Base-by-base conservation (phyloP, 139 green algal genomes). In the Pedinophyceae sp. region DNA sequence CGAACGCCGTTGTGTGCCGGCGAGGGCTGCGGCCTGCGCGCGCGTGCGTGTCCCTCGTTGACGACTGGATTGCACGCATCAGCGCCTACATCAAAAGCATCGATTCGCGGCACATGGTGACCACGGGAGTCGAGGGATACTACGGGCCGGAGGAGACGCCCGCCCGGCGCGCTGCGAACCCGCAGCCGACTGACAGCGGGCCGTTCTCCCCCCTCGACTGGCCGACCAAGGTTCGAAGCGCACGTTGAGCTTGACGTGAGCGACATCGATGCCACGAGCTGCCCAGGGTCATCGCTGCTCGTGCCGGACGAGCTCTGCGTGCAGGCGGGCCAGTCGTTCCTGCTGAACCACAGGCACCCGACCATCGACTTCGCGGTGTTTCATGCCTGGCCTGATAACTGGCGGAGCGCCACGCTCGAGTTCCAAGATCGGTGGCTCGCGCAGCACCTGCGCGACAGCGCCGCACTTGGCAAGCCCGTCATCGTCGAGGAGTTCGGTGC, bases 301-400 rank as follows among this genome's bases (percentile, higher is more conserved):
- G n/a, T 43, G 34, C 10, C 34, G 34, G 13, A 43, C 34, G 34
- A 43, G 34, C 34, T 43, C 34, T 13, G 34, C 10, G 7, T 7
- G 10, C 34, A 43, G 34, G 34, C 34, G 34, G 34, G 34, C 34
- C 34, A 43, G 34, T 7, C 7, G 10, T 43, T 43, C 13, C 10
- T 7, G 34, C 34, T 43, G 34, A 13, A 43, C 34, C 34, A 43
- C 34, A 7, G 34, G 34, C 39, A 28, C 23, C 34, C 34, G 34
- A 17, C n/a, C 53, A 59, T 59, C 27, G 53, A 59, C 22, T 59
- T 53, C 13, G 38, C 39, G 53, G 20, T 22, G 26, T 48, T 53
- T 27, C 53, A 59, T 27, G 23, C 55, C 5, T 59, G 53, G 53
- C 26, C 27, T 17, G 53, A 59, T 27, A 59, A 30, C 20, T 59